A percentile compares a stretch with the other conserved stretches of the same genome.
Evolutionary conservation across 495 filamentous ascomycete genomes (phyloP).

Genomic region (Tuber aestivum): DNA sequence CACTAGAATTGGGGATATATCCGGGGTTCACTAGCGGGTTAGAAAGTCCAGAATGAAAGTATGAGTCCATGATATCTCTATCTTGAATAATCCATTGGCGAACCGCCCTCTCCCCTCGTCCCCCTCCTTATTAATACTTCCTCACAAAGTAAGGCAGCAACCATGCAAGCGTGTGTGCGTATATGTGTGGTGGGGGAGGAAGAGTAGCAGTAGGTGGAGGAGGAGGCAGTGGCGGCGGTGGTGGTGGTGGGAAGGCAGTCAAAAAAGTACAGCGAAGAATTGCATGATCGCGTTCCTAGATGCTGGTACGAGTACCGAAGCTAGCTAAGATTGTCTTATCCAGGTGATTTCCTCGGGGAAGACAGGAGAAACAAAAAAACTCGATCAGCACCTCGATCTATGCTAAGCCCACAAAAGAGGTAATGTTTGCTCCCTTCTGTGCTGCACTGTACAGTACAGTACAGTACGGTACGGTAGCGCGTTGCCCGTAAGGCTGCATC

Average conservation of each 20-base stretch:
- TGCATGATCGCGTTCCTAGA: not conserved
- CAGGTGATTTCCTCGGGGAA: not conserved
- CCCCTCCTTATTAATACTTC: not conserved
- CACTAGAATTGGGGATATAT: not conserved
- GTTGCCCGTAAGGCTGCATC: slow-evolving; percentile 1
- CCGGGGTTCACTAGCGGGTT: not conserved
- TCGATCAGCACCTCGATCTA: not conserved
- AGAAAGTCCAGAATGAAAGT: not conserved
- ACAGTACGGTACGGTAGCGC: not conserved
- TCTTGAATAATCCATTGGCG: not conserved
- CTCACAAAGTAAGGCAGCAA: not conserved
- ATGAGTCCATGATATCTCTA: not conserved
- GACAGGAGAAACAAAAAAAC: not conserved
- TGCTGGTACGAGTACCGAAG: not conserved
- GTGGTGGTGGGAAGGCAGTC: not conserved
- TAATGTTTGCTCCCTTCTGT: not conserved
- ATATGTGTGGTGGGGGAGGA: not conserved
- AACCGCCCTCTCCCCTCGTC: not conserved
- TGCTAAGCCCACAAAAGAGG: not conserved
- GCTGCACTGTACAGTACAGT: not conserved
- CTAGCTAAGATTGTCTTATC: not conserved
- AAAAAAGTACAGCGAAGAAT: not conserved
- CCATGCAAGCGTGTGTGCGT: not conserved
- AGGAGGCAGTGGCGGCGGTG: too few relatives aligned
- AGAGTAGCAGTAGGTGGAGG: too few relatives aligned